Conservation (phyloP, 768 basidiomycete genomes). For the Candolleomyces aberdarensis region DNA sequence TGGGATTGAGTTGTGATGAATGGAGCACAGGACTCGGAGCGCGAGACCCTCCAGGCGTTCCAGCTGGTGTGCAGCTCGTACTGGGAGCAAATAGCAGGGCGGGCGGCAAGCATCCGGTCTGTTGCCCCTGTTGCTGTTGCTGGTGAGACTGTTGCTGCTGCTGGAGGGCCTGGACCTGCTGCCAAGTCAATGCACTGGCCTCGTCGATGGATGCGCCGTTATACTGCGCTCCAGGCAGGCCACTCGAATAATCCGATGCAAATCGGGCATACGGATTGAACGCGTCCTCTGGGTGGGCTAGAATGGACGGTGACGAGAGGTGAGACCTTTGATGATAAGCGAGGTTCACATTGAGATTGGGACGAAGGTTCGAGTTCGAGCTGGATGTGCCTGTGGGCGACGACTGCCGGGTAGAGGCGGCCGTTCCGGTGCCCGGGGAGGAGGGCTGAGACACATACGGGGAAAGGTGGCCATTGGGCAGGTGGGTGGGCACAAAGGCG, state of each 20-base stretch:
- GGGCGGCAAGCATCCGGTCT: slow-evolving; percentile 53
- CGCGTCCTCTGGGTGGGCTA: slow-evolving; percentile 44
- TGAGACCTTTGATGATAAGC: slow-evolving; percentile 18
- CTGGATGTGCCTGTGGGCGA: slow-evolving; percentile 24
- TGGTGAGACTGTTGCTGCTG: slow-evolving; percentile 12
- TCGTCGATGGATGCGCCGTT: slow-evolving; percentile 37
- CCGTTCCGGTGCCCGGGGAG: slow-evolving; percentile 48
- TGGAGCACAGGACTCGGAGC: slow-evolving; percentile 19
- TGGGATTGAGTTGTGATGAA: neutral
- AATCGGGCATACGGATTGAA: slow-evolving; percentile 73
- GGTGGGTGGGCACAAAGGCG: slow-evolving; percentile 23
- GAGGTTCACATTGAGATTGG: slow-evolving; percentile 20
- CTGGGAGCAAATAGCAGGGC: slow-evolving; percentile 54
- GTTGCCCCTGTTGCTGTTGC: slow-evolving; percentile 7
- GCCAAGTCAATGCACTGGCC: slow-evolving; percentile 21
- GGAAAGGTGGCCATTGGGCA: slow-evolving; percentile 23
- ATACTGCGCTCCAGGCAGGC: slow-evolving; percentile 57
- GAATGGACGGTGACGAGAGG: slow-evolving; percentile 13
- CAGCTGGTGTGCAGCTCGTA: slow-evolving; percentile 36
- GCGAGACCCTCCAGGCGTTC: slow-evolving; percentile 48
- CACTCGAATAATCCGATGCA: slow-evolving; percentile 54
- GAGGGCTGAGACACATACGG: slow-evolving; percentile 40
- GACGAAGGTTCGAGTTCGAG: slow-evolving; percentile 12
- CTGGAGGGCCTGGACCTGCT: slow-evolving; percentile 8
- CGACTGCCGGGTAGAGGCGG: slow-evolving; percentile 28